A percentile compares a stretch with the other conserved stretches of the same genome.
phyloP scores from a whole-genome alignment of 495 filamentous ascomycete genomes.

The Xylaria venustula region DNA sequence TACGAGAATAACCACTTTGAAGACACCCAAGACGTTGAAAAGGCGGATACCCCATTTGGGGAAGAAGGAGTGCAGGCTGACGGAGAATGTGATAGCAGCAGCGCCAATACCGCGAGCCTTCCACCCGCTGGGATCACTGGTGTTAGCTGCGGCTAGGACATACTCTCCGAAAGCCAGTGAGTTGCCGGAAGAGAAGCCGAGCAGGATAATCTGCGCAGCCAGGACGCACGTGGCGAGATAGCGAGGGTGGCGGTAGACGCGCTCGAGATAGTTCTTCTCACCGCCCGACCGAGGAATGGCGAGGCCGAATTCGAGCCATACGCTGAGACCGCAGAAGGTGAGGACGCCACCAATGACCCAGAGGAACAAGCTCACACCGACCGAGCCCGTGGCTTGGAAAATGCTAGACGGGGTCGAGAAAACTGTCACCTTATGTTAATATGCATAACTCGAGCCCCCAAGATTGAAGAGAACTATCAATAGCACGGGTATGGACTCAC shows the following conservation, averaged over 20 bases:
- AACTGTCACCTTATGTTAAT: constrained; percentile 30
- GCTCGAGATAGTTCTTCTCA: constrained; percentile 68
- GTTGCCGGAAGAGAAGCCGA: constrained; percentile 59
- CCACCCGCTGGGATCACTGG: constrained; percentile 61
- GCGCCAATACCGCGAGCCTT: constrained; percentile 65
- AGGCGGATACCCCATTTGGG: constrained; percentile 69
- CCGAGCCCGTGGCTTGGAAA: constrained; percentile 48
- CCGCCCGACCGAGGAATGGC: constrained; percentile 55
- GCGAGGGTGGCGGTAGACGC: constrained; percentile 60
- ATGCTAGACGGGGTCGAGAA: constrained; percentile 53
- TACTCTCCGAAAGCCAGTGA: constrained; percentile 70
- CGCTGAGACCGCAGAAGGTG: constrained; percentile 43
- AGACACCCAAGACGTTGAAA: constrained; percentile 61
- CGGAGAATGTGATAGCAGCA: constrained; percentile 63
- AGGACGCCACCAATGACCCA: constrained; percentile 40
- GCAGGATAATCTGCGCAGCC: constrained; percentile 56
- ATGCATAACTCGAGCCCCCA: background rate
- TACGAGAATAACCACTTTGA: constrained; percentile 67
- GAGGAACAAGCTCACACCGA: constrained; percentile 35
- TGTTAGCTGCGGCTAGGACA: constrained; percentile 62
- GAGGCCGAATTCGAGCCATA: constrained; percentile 52
- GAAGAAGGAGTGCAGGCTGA: constrained; percentile 58
- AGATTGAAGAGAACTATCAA: background rate
- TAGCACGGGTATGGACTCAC: constrained; percentile 25
- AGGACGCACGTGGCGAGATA: constrained; percentile 66